Percentiles rank a stretch among this genome's conserved stretches.
Conservation (phyloP, 345 rosid genomes). For the Mercurialis annua region DNA sequence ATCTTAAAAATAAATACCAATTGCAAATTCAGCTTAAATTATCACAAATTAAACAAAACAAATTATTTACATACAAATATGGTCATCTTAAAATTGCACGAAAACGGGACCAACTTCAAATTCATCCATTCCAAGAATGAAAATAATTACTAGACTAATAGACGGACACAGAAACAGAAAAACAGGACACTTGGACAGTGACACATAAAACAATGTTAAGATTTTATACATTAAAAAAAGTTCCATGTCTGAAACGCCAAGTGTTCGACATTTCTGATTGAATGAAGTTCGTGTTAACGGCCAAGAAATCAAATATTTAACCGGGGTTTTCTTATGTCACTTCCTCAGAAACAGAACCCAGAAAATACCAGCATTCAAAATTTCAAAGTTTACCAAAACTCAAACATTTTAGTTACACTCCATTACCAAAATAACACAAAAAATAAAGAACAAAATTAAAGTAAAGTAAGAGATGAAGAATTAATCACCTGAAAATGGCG, state of each 20-base stretch:
- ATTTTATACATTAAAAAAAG: neutral
- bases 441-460: neutral
- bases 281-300: no score
- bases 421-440: neutral
- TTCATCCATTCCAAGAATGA: neutral
- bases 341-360: neutral
- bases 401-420: neutral
- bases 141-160: neutral
- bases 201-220: no score
- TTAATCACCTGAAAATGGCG: slow-evolving; percentile 63
- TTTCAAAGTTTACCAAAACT: slow-evolving; percentile 12
- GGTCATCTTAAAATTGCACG: neutral
- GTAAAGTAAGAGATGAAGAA: neutral
- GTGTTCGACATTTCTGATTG: no score
- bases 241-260: no score
- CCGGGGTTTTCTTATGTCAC: no score
- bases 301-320: neutral
- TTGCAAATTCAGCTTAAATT: neutral
- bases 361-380: slow-evolving; percentile 5
- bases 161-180: no score
- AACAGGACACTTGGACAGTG: no score
- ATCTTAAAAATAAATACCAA: neutral
- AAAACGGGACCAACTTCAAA: neutral
- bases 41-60: neutral
- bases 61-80: neutral